These are phyloP conservation scores for Meira miltonrushii DNA, from an alignment of 1,284 basidiomycete genomes.

Conservation along the genomic window DNA sequence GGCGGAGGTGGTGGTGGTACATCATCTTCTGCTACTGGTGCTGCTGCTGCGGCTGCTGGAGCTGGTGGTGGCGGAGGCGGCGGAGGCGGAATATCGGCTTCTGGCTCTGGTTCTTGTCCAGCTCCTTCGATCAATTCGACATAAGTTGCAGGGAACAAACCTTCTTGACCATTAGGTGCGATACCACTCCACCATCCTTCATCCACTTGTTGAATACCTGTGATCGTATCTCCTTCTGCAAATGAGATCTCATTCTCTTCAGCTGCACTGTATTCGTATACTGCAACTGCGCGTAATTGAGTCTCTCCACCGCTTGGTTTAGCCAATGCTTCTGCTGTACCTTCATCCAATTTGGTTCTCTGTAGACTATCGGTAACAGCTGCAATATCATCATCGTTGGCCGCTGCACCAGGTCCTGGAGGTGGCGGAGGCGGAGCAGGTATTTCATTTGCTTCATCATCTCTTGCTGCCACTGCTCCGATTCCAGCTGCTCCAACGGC, in stretches of 20 bases:
- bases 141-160: slow-evolving; percentile 47
- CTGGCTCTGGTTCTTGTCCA: slow-evolving; percentile 6
- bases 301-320: neutral
- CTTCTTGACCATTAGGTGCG: slow-evolving; percentile 35
- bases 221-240: slow-evolving; percentile 39
- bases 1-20: slow-evolving; percentile 20
- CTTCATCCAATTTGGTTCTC: slow-evolving; percentile 8
- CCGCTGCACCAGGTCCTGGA: slow-evolving; percentile 26
- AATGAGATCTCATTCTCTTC: slow-evolving; percentile 46
- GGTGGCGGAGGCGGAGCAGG: slow-evolving; percentile 21
- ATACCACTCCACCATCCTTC: slow-evolving; percentile 52
- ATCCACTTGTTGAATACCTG: slow-evolving; percentile 43
- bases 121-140: slow-evolving; percentile 36
- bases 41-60: slow-evolving; percentile 16
- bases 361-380: neutral
- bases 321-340: slow-evolving; percentile 8
- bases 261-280: slow-evolving; percentile 48
- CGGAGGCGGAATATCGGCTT: slow-evolving; percentile 10
- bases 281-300: slow-evolving; percentile 31
- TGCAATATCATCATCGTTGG: slow-evolving; percentile 14
- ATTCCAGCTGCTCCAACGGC: slow-evolving; percentile 8
- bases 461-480: slow-evolving; percentile 11
- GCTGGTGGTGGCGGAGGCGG: slow-evolving; percentile 21
- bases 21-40: slow-evolving; percentile 11
- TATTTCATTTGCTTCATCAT: slow-evolving; percentile 1